These are phyloP conservation scores for Neoboletus brunneissimus DNA, from an alignment of 768 basidiomycete species.

Conservation along the genomic window DNA sequence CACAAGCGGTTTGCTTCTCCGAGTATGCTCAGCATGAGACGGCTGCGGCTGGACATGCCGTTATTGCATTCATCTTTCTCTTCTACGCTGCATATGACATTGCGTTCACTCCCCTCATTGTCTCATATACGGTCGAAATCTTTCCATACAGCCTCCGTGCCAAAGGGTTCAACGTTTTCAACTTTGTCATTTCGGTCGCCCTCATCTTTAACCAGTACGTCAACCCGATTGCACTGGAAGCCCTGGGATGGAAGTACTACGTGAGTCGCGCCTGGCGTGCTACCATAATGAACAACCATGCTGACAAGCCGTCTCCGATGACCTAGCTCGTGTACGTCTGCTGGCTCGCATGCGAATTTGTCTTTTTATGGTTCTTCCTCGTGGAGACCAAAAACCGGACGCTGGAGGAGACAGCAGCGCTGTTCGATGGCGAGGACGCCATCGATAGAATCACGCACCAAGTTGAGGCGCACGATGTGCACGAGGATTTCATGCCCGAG, in stretches of 20 bases:
- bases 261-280: slow-evolving; percentile 30
- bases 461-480: slow-evolving; percentile 19
- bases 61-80: slow-evolving; percentile 83
- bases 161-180: slow-evolving; percentile 83
- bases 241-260: slow-evolving; percentile 76
- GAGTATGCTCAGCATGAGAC: slow-evolving; percentile 45
- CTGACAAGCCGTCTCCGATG: background rate
- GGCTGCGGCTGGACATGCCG: slow-evolving; percentile 55
- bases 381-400: slow-evolving; percentile 72
- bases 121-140: slow-evolving; percentile 88
- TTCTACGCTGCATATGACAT: slow-evolving; percentile 79
- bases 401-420: slow-evolving; percentile 76
- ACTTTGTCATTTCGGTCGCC: slow-evolving; percentile 70
- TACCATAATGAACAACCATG: background rate
- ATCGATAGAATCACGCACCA: slow-evolving; percentile 34
- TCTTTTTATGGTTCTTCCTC: slow-evolving; percentile 65
- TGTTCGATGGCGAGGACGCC: slow-evolving; percentile 72
- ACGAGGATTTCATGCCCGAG: slow-evolving; percentile 16
- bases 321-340: slow-evolving; percentile 61
- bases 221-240: slow-evolving; percentile 73
- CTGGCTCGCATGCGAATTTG: slow-evolving; percentile 66
- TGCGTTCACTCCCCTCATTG: slow-evolving; percentile 83
- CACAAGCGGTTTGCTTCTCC: slow-evolving; percentile 68
- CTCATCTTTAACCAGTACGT: slow-evolving; percentile 90
- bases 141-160: slow-evolving; percentile 79